phyloP scores from a whole-genome alignment of 129 eudicot species.

The Flaveria robusta region DNA sequence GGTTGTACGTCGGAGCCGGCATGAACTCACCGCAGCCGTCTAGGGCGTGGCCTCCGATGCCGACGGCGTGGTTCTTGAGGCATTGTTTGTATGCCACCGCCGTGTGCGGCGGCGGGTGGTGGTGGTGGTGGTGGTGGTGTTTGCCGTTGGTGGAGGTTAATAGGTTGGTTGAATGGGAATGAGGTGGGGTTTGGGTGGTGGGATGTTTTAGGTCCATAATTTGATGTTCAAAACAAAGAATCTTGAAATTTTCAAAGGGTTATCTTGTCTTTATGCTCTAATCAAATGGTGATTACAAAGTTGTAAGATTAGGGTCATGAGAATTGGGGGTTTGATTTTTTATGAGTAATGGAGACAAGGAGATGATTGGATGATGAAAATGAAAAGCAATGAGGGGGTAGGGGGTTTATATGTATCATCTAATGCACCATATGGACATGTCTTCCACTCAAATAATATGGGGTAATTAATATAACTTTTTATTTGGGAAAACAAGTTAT shows the following conservation, averaged over 20 bases:
- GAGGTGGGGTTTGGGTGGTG: conserved; percentile 46
- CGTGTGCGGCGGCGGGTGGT: conserved; percentile 34
- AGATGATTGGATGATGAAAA: conserved; percentile 29
- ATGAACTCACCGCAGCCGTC: conserved; percentile 94
- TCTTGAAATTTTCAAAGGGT: conserved; percentile 16
- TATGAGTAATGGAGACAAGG: conserved; percentile 20
- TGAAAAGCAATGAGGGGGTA: conserved; percentile 18
- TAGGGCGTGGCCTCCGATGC: conserved; percentile 70
- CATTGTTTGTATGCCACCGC: conserved; percentile 58
- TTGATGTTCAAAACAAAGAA: neutral
- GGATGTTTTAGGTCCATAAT: conserved; percentile 49
- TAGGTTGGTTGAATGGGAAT: conserved; percentile 40
- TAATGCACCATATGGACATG: conserved; percentile 23
- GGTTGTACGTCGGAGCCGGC: conserved; percentile 47
- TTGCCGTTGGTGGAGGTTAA: conserved; percentile 48
- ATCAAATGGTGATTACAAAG: conserved; percentile 17
- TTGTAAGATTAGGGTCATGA: conserved; percentile 12
- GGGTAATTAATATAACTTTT: neutral
- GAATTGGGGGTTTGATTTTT: conserved; percentile 15
- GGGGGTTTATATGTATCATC: conserved; percentile 28
- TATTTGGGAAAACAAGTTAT: neutral
- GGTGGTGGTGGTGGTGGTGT: conserved; percentile 31
- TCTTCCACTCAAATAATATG: conserved; percentile 31
- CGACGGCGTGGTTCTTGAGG: conserved; percentile 80
- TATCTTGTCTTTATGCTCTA: conserved; percentile 25